Percentiles rank a stretch among this genome's conserved stretches.
phyloP scores from a whole-genome alignment of 2,329 filamentous ascomycete genomes.

The Triangularia verruculosa region DNA sequence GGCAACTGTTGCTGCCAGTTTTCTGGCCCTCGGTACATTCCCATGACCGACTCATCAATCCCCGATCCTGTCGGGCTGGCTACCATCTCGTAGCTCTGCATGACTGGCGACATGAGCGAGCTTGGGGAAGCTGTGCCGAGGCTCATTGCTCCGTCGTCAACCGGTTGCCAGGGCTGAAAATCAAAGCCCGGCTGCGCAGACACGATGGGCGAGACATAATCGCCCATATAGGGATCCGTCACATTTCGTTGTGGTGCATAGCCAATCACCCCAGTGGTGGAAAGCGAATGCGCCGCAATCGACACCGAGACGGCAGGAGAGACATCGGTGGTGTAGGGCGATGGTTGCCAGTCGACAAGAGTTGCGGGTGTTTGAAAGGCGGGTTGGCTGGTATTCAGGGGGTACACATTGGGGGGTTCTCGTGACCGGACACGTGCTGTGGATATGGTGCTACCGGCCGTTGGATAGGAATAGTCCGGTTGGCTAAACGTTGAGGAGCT shows the following conservation, averaged over 20 bases:
- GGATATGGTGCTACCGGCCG: background rate
- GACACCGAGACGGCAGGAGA: constrained; percentile 11
- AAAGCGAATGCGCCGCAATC: background rate
- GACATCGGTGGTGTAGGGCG: constrained; percentile 8
- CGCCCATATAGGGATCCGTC: constrained; percentile 6
- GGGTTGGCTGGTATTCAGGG: constrained; percentile 2
- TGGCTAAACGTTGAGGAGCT: constrained; percentile 2
- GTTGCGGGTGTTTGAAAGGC: background rate
- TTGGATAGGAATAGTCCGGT: background rate
- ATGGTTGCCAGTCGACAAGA: constrained; percentile 5
- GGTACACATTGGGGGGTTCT: background rate
- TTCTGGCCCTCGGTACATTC: background rate
- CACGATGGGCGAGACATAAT: constrained; percentile 11
- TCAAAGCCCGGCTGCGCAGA: constrained; percentile 1
- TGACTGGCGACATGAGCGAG: background rate
- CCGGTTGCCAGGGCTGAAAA: background rate
- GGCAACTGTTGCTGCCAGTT: constrained; percentile 4
- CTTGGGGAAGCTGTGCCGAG: background rate
- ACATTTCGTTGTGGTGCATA: constrained; percentile 11
- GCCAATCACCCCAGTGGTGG: background rate
- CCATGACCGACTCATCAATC: background rate
- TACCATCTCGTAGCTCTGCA: background rate
- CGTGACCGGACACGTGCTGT: background rate
- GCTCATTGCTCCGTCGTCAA: constrained; percentile 4
- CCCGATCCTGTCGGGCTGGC: background rate